Conservation (phyloP, 2,329 filamentous ascomycete species). For the Cladosporium sphaerospermum region DNA sequence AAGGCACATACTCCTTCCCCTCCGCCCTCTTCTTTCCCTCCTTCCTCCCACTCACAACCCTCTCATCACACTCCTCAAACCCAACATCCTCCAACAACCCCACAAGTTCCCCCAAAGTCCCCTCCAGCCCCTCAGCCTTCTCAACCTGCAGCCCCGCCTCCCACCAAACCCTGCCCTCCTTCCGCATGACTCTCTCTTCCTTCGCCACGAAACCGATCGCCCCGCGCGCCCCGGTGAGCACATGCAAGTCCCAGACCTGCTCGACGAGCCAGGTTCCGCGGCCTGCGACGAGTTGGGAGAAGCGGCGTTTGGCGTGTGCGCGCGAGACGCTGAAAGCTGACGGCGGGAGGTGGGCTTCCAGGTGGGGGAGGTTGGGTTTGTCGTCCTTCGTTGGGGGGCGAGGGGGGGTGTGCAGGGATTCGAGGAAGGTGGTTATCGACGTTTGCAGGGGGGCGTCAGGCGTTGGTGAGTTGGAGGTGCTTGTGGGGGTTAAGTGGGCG, state of each 20-base stretch:
- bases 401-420: slow-evolving; percentile 8
- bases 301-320: slow-evolving; percentile 16
- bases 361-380: not conserved
- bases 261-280: not conserved
- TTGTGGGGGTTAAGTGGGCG: slow-evolving; percentile 12
- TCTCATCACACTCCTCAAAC: not conserved
- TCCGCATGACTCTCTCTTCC: not conserved
- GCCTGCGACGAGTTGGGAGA: slow-evolving; percentile 2
- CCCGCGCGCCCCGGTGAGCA: not conserved
- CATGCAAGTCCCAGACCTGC: slow-evolving; percentile 3
- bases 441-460: too few species aligned
- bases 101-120: not conserved
- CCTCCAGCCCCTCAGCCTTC: not conserved
- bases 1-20: not conserved
- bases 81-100: slow-evolving; percentile 1
- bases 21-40: not conserved
- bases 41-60: not conserved
- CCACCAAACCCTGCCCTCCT: slow-evolving; percentile 17
- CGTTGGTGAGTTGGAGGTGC: not conserved
- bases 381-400: too few species aligned
- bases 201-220: not conserved
- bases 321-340: slow-evolving; percentile 12
- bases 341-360: slow-evolving; percentile 12
- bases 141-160: slow-evolving; percentile 16
- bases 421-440: slow-evolving; percentile 1